phyloP scores from a whole-genome alignment of 805 yeast species.

The Metschnikowia shivogae region DNA sequence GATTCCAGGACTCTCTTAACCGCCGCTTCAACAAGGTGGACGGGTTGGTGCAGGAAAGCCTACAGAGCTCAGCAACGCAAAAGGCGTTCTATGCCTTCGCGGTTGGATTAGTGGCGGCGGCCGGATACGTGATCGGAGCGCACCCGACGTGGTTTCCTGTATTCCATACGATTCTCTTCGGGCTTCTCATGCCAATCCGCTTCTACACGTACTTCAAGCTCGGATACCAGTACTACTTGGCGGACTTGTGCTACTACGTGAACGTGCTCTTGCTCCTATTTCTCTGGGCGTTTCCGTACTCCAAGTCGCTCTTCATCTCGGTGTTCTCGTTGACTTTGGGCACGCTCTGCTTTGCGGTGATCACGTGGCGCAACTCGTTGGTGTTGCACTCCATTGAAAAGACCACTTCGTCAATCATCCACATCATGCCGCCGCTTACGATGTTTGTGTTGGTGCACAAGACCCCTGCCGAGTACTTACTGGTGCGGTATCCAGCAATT shows the following conservation, averaged over 20 bases:
- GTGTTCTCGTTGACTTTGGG: constrained; percentile 88
- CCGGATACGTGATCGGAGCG: constrained; percentile 75
- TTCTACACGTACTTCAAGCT: constrained; percentile 75
- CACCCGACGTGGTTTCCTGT: constrained; percentile 75
- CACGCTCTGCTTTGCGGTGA: constrained; percentile 86
- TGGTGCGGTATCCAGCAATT: constrained; percentile 77
- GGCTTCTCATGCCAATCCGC: constrained; percentile 75
- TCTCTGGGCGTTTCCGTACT: constrained; percentile 79
- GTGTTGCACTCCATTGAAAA: constrained; percentile 91
- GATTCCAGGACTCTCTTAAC: constrained; percentile 31
- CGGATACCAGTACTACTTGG: constrained; percentile 80
- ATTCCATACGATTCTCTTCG: constrained; percentile 60
- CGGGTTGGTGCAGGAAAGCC: constrained; percentile 29
- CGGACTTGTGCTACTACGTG: constrained; percentile 91
- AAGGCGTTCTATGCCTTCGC: constrained; percentile 78
- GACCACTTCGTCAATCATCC: constrained; percentile 87
- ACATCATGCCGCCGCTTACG: constrained; percentile 83
- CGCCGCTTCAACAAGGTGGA: constrained; percentile 33
- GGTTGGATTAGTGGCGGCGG: constrained; percentile 58
- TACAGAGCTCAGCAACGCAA: constrained; percentile 46
- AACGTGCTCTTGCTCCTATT: constrained; percentile 64
- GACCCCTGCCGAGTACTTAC: constrained; percentile 48
- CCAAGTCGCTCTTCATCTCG: constrained; percentile 67
- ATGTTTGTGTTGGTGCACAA: constrained; percentile 85
- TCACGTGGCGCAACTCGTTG: constrained; percentile 92